Conservation (phyloP, 352 stramenopile species). For the Phytophthora boehmeriae region DNA sequence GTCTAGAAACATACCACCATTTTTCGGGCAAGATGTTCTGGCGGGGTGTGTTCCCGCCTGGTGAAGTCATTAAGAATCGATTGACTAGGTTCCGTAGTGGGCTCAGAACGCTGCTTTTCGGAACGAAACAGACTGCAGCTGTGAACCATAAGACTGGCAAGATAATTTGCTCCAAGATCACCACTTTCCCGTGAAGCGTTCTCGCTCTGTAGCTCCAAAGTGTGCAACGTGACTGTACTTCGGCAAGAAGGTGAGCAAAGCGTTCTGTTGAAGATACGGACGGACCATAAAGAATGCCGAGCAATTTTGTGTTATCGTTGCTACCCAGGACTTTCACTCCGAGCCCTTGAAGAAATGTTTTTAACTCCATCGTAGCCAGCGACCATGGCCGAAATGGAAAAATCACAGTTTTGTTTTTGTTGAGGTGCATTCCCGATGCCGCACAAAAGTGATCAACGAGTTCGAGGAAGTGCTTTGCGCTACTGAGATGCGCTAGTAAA, state of each 20-base stretch:
- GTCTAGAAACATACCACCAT: not conserved
- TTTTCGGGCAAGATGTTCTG: no score
- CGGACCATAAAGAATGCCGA: no score
- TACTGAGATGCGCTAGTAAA: not conserved
- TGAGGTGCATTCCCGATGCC: not conserved
- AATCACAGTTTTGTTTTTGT: not conserved
- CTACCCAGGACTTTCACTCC: no score
- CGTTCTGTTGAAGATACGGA: not conserved
- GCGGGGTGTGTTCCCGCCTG: no score
- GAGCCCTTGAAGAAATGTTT: no score
- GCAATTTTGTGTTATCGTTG: no score
- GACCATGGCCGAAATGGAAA: not conserved
- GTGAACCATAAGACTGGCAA: slow-evolving; percentile 1
- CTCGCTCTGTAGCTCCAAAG: not conserved
- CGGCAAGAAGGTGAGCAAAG: not conserved
- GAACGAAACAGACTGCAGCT: not conserved
- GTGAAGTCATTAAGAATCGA: no score
- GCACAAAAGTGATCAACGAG: not conserved
- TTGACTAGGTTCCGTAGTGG: no score
- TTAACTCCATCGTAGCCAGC: no score
- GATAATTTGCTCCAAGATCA: not conserved
- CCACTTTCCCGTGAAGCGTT: not conserved
- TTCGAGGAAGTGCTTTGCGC: not conserved
- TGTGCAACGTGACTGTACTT: not conserved
- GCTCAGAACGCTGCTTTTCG: not conserved